Evolutionary conservation across 208 protist genomes (phyloP), one percentile per base, ranked within the genome.

Genomic region (Crithidia expoeki): DNA sequence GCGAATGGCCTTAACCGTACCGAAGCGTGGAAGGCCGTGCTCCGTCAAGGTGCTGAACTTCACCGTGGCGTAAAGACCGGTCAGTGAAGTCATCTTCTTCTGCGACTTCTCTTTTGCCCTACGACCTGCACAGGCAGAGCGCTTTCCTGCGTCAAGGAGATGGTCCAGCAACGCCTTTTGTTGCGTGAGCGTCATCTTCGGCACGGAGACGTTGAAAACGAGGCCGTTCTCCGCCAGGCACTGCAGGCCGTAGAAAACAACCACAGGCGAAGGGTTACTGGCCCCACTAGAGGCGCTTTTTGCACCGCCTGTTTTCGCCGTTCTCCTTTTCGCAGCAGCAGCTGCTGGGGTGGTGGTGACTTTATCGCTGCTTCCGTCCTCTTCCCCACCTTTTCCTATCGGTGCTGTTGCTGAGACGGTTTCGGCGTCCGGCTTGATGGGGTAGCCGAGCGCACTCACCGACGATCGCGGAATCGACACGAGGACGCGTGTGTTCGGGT

Each of bases 21-120:
- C 85, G 76, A 96, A 96, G 50, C 92, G 88, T 23, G 92, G 92
- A 27, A 96, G 76, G 4, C 89, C 92, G 61, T 96, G 79, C 68
- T 92, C 88, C 17, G 91, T 96, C 28, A 96, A 74, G 2, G 84
- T 81, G 51, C 80, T 72, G 62, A 80, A 96, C 81, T 94, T 92
- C 51, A 96, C 88, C 3, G 91, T 96, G 11, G 81, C 91, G 64
- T 96, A 94, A 16, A 94, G 71, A 5, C 91, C 91, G 2, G 91
- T 94, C 53, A 96, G 72, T 2, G 87, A 87, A 3, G 50, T 40
- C 52, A 67, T 62, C 38, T 57, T 49, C 28, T 10, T n/a, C 27
- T 14, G 1, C n/a, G 38, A 16, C 25, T 23, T 52, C 21, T 64
- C 69, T 1, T 60, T 40, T 21, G 49, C 30, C 16, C 12, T 53